Percentiles rank a stretch among this genome's conserved stretches.
phyloP scores from a whole-genome alignment of 768 basidiomycete species.

The Kwoniella heveanensis region DNA sequence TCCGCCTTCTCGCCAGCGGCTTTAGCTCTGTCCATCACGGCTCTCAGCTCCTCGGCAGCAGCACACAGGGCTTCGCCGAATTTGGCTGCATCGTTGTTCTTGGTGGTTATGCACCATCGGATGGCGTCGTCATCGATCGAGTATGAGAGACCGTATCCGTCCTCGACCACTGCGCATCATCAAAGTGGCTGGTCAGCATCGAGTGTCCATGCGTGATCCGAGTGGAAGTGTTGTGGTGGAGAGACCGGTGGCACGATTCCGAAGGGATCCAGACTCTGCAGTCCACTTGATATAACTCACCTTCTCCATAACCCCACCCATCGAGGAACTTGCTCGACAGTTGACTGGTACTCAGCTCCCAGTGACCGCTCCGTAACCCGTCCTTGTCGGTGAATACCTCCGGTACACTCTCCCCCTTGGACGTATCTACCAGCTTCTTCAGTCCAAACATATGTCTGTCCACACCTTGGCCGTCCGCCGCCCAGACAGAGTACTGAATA shows the following conservation, averaged over 20 bases:
- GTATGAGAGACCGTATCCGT: conserved; percentile 90
- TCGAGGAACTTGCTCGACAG: conserved; percentile 78
- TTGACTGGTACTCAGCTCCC: conserved; percentile 92
- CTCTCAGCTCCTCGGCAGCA: conserved; percentile 74
- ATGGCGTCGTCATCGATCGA: conserved; percentile 80
- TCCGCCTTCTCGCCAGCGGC: conserved; percentile 54
- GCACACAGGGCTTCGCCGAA: conserved; percentile 78
- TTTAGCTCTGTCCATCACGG: conserved; percentile 71
- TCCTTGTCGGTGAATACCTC: conserved; percentile 74
- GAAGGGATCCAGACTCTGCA: no score
- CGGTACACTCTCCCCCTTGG: conserved; percentile 68
- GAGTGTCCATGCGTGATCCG: no score
- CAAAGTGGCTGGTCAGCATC: not conserved
- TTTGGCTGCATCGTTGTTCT: conserved; percentile 65
- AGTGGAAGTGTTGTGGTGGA: no score
- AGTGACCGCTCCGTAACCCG: conserved; percentile 72
- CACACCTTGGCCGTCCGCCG: conserved; percentile 90
- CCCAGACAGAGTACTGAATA: conserved; percentile 83
- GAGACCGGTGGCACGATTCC: no score
- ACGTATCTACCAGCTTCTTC: conserved; percentile 71
- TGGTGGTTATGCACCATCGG: conserved; percentile 87
- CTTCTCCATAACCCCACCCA: conserved; percentile 97
- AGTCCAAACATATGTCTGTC: conserved; percentile 94
- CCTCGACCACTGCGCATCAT: conserved; percentile 67
- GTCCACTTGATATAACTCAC: conserved; percentile 59